Evolutionary conservation across 495 filamentous ascomycete genomes (phyloP).

Genomic region (Penicillium coffeae): DNA sequence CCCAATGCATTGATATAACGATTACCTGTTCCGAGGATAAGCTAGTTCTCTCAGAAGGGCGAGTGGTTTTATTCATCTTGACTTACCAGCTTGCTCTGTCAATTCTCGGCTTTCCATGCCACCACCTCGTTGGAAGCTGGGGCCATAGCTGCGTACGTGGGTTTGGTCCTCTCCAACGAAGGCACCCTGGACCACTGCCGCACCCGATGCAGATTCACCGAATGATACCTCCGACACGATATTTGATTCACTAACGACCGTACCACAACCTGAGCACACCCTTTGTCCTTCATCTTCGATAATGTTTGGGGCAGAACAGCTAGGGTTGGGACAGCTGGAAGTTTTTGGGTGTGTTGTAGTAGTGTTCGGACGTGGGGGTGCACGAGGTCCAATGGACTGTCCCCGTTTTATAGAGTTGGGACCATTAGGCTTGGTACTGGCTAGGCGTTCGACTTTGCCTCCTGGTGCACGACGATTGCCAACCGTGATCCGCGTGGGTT

Average conservation of each 20-base stretch:
- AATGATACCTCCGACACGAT: constrained; percentile 91
- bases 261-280: constrained; percentile 80
- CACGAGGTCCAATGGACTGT: constrained; percentile 30
- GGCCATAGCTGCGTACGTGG: constrained; percentile 58
- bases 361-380: constrained; percentile 30
- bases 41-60: background rate
- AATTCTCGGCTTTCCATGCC: constrained; percentile 64
- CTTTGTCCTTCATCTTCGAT: constrained; percentile 52
- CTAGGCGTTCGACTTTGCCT: constrained; percentile 38
- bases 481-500: constrained; percentile 31
- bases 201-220: constrained; percentile 76
- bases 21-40: constrained; percentile 15
- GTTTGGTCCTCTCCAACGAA: constrained; percentile 79
- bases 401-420: constrained; percentile 39
- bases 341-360: constrained; percentile 41
- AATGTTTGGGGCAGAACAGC: constrained; percentile 46
- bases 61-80: background rate
- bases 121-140: constrained; percentile 52
- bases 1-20: constrained; percentile 50
- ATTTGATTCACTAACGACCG: constrained; percentile 72
- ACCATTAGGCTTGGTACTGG: constrained; percentile 35
- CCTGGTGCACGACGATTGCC: constrained; percentile 29
- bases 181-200: constrained; percentile 85
- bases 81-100: constrained; percentile 57
- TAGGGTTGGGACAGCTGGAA: constrained; percentile 44